These are phyloP conservation scores for Sequoia sempervirens DNA, from an alignment of 75 land plant genomes.

Conservation along the genomic window DNA sequence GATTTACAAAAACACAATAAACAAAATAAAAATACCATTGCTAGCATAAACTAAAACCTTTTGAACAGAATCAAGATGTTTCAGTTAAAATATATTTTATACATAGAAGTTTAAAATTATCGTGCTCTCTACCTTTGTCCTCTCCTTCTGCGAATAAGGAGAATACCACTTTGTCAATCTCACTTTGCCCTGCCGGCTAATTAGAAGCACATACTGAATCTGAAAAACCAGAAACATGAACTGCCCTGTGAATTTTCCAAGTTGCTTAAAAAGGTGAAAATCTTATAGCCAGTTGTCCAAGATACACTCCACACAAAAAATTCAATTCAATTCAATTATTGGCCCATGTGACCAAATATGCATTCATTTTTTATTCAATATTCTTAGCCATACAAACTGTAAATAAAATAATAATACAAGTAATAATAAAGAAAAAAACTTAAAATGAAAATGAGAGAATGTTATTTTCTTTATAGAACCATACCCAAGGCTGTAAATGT, in stretches of 20 bases:
- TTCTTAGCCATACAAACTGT: too few relatives aligned
- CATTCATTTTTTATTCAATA: too few relatives aligned
- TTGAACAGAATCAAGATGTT: neutral
- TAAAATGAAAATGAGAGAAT: neutral
- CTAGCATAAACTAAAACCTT: neutral
- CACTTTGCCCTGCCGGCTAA: slow-evolving; percentile 95
- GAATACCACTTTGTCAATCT: slow-evolving; percentile 98
- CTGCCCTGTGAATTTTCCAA: neutral
- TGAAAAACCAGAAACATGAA: slow-evolving; percentile 17
- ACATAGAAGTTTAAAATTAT: neutral
- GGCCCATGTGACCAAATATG: too few relatives aligned
- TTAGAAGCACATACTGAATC: slow-evolving; percentile 97
- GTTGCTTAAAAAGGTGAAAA: neutral
- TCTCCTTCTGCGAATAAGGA: slow-evolving; percentile 89
- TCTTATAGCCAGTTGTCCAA: neutral
- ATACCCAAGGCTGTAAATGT: neutral
- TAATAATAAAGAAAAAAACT: neutral
- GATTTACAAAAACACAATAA: neutral
- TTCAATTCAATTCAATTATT: neutral
- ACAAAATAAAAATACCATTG: neutral
- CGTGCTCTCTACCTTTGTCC: slow-evolving; percentile 64
- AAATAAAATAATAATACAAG: neutral
- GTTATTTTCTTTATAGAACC: neutral
- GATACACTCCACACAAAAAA: neutral
- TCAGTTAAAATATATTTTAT: neutral